These are phyloP conservation scores for Podospora conica DNA, from an alignment of 495 filamentous ascomycete species.

Conservation along the genomic window DNA sequence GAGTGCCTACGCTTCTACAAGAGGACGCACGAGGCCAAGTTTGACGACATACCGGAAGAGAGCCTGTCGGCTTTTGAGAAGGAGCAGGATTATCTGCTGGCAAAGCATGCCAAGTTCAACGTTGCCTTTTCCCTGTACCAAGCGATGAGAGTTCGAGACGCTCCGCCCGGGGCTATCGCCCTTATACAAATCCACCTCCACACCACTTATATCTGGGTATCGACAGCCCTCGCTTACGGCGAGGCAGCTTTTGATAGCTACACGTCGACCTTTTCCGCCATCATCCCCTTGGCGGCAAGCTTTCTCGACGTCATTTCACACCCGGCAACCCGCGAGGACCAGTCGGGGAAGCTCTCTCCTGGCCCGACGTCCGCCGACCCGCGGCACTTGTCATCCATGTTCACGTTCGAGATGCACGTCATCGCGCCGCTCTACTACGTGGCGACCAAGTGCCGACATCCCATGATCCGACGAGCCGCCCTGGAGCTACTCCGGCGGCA, in stretches of 20 bases:
- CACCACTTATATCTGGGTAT: conserved; percentile 32
- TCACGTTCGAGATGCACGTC: conserved; percentile 48
- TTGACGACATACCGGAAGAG: conserved; percentile 14
- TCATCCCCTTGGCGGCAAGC: conserved; percentile 28
- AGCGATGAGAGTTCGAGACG: conserved; percentile 13
- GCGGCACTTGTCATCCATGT: conserved; percentile 27
- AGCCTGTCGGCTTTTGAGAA: conserved; percentile 24
- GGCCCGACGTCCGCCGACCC: conserved; percentile 7
- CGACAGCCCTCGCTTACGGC: conserved; percentile 28
- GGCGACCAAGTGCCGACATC: conserved; percentile 43
- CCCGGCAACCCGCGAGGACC: conserved; percentile 5
- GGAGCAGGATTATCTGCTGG: conserved; percentile 26
- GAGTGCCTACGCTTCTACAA: conserved; percentile 29
- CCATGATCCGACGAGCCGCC: conserved; percentile 39
- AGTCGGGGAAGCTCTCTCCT: not conserved
- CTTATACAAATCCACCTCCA: conserved; percentile 28
- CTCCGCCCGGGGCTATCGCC: conserved; percentile 21
- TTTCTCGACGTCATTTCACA: conserved; percentile 22
- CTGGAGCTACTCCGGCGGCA: conserved; percentile 33
- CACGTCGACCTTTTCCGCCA: conserved; percentile 32
- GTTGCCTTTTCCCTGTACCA: conserved; percentile 31
- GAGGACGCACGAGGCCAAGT: conserved; percentile 22
- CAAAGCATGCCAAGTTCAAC: conserved; percentile 29
- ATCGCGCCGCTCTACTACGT: conserved; percentile 46
- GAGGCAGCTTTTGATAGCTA: conserved; percentile 36